phyloP scores from a whole-genome alignment of 169 alveolate genomes.

The Miamiensis avidus region DNA sequence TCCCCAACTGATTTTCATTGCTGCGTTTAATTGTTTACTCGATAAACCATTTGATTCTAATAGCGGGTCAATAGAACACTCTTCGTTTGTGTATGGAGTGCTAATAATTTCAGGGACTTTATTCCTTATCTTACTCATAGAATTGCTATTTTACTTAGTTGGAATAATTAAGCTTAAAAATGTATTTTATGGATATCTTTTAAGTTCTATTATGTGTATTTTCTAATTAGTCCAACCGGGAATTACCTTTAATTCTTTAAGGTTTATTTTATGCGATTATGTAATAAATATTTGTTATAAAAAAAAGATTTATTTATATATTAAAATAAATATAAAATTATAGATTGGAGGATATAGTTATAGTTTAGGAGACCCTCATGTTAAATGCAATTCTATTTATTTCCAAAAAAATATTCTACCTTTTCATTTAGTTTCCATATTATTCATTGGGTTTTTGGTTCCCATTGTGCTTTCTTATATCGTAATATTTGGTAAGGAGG shows the following conservation, averaged over 20 bases:
- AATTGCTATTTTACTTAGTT: too few species aligned
- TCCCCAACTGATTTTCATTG: neutral
- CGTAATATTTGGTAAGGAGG: neutral
- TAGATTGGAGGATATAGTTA: neutral
- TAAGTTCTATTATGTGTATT: neutral
- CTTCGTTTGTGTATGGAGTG: too few species aligned
- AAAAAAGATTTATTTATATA: too few species aligned
- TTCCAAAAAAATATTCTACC: neutral
- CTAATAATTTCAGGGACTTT: neutral
- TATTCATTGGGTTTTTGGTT: neutral
- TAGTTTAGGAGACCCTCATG: neutral
- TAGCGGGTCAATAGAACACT: neutral
- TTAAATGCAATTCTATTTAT: neutral
- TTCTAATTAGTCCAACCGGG: neutral
- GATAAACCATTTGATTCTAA: neutral
- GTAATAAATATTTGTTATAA: neutral
- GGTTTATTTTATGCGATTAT: neutral
- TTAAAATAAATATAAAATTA: too few species aligned
- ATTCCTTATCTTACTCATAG: neutral
- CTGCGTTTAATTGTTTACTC: neutral
- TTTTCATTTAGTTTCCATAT: neutral
- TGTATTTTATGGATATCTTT: neutral
- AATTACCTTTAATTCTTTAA: neutral
- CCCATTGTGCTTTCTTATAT: neutral
- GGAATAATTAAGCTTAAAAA: neutral